Percentiles rank a stretch among this genome's conserved stretches.
Conservation (phyloP, 371 early-diverging fungal genomes). For the Mortierella sp. region DNA sequence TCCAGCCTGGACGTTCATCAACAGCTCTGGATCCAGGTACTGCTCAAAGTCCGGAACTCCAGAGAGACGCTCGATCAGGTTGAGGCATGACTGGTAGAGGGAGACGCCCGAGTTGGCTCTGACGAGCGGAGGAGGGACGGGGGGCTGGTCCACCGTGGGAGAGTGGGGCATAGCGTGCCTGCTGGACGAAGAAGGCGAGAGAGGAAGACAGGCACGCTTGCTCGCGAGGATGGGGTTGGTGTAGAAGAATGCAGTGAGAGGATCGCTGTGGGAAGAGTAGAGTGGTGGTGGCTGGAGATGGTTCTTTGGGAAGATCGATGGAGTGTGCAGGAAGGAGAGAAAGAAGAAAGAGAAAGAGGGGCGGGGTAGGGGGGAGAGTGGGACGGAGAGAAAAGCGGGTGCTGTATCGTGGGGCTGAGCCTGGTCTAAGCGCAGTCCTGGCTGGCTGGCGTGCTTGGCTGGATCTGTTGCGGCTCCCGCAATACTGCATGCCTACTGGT, state of each 20-base stretch:
- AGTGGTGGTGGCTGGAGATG: not conserved
- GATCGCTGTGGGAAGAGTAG: not conserved
- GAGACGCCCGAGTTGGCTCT: conserved; percentile 59
- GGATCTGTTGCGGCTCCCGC: no score
- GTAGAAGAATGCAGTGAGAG: not conserved
- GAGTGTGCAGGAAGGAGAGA: not conserved
- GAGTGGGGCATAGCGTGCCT: conserved; percentile 33
- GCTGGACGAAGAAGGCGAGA: not conserved
- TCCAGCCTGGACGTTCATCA: conserved; percentile 53
- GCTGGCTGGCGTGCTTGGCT: no score
- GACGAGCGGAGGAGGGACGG: conserved; percentile 31
- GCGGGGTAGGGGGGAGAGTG: not conserved
- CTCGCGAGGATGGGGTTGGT: not conserved
- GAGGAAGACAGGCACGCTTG: not conserved
- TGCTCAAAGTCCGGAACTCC: conserved; percentile 69
- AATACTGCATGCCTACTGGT: no score
- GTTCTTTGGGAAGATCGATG: not conserved
- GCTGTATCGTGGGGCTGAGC: conserved; percentile 2
- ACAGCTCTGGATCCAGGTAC: conserved; percentile 60
- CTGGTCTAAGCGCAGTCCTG: no score
- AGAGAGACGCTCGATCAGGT: conserved; percentile 67
- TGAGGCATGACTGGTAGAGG: conserved; percentile 73
- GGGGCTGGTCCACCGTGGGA: conserved; percentile 50
- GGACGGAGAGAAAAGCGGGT: not conserved
- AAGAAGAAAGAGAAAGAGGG: not conserved